phyloP scores from a whole-genome alignment of 768 basidiomycete genomes.

The Boletus reticuloceps region DNA sequence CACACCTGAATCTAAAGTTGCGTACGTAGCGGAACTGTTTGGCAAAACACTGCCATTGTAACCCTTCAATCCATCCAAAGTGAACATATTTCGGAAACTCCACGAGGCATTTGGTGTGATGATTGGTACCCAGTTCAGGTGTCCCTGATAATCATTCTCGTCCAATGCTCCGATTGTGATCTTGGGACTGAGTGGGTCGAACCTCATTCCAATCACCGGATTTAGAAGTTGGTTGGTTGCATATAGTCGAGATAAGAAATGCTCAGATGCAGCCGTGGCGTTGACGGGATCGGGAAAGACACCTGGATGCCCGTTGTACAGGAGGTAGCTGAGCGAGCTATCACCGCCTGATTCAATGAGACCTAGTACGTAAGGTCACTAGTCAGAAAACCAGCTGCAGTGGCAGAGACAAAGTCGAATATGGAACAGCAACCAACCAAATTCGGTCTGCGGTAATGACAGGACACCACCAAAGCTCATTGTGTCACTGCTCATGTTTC shows the following conservation, averaged over 20 bases:
- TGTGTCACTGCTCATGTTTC: constrained; percentile 12
- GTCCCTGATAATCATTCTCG: constrained; percentile 18
- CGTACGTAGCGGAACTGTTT: constrained; percentile 3
- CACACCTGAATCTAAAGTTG: constrained; percentile 11
- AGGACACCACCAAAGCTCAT: constrained; percentile 17
- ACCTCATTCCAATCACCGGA: constrained; percentile 20
- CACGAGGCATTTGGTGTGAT: constrained; percentile 13
- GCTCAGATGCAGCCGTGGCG: constrained; percentile 13
- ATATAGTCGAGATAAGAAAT: constrained; percentile 16
- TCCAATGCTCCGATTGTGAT: constrained; percentile 28
- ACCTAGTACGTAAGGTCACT: background rate
- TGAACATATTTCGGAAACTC: constrained; percentile 4
- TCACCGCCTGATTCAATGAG: constrained; percentile 17
- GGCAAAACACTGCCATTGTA: constrained; percentile 18
- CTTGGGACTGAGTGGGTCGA: constrained; percentile 24
- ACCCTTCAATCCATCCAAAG: constrained; percentile 16
- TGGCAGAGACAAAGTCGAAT: background rate
- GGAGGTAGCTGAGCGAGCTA: constrained; percentile 12
- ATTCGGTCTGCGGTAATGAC: constrained; percentile 11
- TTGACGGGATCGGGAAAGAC: constrained; percentile 23
- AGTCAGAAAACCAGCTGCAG: background rate
- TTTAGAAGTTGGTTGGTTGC: constrained; percentile 17
- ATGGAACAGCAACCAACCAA: constrained; percentile 5
- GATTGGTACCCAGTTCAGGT: constrained; percentile 21
- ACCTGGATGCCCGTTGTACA: constrained; percentile 21